These are phyloP conservation scores for Debaryomycetaceae sp. DNA, from an alignment of 1,139 yeast genomes.

Conservation along the genomic window DNA sequence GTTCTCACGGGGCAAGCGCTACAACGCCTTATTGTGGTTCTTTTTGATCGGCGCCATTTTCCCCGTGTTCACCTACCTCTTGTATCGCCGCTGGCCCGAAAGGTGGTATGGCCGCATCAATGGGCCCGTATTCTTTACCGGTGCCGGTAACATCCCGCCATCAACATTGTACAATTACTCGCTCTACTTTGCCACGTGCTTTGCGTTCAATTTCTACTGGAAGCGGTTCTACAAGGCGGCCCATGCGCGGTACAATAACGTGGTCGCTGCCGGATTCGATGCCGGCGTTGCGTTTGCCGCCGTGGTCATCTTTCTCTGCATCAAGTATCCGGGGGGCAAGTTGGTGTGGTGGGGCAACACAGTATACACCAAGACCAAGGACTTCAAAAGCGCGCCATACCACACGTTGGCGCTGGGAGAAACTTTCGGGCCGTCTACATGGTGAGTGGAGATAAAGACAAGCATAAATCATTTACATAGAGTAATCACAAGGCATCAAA, in stretches of 20 bases:
- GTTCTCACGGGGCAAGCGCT: constrained; percentile 28
- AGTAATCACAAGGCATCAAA: no score
- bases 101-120: constrained; percentile 17
- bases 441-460: constrained; percentile 20
- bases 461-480: neutral
- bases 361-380: constrained; percentile 13
- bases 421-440: constrained; percentile 27
- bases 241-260: constrained; percentile 14
- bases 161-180: constrained; percentile 42
- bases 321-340: constrained; percentile 14
- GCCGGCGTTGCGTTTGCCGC: constrained; percentile 14
- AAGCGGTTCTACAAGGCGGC: constrained; percentile 27
- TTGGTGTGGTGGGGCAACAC: constrained; percentile 32
- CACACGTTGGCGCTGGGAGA: constrained; percentile 19
- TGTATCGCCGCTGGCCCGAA: constrained; percentile 12
- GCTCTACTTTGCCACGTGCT: constrained; percentile 34
- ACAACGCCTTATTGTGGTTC: constrained; percentile 27
- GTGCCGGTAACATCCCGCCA: constrained; percentile 41
- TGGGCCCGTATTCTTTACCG: constrained; percentile 39
- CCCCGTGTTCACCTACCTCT: constrained; percentile 21
- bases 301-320: constrained; percentile 13
- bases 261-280: constrained; percentile 14
- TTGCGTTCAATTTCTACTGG: constrained; percentile 40
- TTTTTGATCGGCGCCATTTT: constrained; percentile 36
- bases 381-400: constrained; percentile 13